These are phyloP conservation scores for Xylaria multiplex DNA, from an alignment of 2,329 filamentous ascomycete genomes.

Conservation along the genomic window DNA sequence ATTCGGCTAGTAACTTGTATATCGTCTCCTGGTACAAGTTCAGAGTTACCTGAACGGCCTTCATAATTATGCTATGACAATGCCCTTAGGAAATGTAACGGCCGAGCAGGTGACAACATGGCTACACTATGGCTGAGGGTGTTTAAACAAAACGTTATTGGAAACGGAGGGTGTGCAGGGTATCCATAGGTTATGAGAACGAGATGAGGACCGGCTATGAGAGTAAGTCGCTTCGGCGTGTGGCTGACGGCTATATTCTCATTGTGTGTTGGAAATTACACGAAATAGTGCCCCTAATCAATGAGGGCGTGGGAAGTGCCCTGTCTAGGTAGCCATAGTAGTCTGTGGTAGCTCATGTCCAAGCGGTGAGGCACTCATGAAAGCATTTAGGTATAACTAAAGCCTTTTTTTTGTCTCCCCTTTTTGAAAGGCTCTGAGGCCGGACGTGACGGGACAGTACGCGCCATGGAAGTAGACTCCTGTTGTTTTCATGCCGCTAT, in stretches of 20 bases:
- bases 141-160: not conserved
- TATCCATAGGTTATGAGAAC: not conserved
- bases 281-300: not conserved
- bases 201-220: conserved; percentile 6
- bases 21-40: not conserved
- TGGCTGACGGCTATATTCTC: conserved; percentile 2
- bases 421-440: not conserved
- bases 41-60: not conserved
- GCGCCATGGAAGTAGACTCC: not conserved
- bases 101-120: not conserved
- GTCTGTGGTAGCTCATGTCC: not conserved
- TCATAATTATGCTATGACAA: not conserved
- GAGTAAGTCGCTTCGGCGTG: conserved; percentile 1
- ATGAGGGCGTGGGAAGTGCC: not conserved
- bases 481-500: not conserved
- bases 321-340: not conserved
- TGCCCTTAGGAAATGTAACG: not conserved
- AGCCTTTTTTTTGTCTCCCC: not conserved
- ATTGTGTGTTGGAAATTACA: not conserved
- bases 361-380: not conserved
- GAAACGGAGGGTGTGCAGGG: conserved; percentile 9
- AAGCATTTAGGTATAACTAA: not conserved
- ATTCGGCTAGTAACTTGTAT: conserved; percentile 6
- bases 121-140: not conserved
- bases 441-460: not conserved